A percentile compares a stretch with the other conserved stretches of the same genome.
phyloP scores from a whole-genome alignment of 352 stramenopile species.

The Elongisporangium undulatum region DNA sequence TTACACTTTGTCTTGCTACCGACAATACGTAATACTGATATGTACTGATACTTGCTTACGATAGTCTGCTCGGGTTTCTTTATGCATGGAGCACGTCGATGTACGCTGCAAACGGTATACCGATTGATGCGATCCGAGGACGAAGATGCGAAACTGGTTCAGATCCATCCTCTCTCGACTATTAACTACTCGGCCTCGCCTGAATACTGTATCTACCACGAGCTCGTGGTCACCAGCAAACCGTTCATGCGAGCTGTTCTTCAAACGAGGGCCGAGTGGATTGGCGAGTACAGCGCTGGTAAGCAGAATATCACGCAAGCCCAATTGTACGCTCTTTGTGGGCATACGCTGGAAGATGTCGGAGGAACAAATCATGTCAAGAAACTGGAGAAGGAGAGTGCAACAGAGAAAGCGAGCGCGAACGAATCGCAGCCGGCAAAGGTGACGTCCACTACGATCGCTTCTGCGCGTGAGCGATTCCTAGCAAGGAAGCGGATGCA shows the following conservation, averaged over 20 bases:
- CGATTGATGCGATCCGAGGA: constrained; percentile 17
- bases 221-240: constrained; percentile 70
- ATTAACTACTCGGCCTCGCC: constrained; percentile 43
- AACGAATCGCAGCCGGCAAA: constrained; percentile 3
- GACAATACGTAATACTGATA: neutral
- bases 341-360: constrained; percentile 14
- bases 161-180: constrained; percentile 63
- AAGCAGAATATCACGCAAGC: constrained; percentile 21
- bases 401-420: neutral
- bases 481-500: constrained; percentile 27
- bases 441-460: constrained; percentile 25
- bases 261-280: constrained; percentile 44
- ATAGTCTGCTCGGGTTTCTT: constrained; percentile 65
- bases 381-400: constrained; percentile 1
- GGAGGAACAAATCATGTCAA: neutral
- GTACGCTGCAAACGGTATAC: constrained; percentile 63
- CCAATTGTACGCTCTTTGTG: constrained; percentile 51
- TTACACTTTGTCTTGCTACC: neutral
- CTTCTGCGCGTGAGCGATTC: constrained; percentile 38
- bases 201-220: constrained; percentile 59
- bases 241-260: constrained; percentile 62
- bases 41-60: neutral
- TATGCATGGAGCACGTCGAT: constrained; percentile 51
- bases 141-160: constrained; percentile 38
- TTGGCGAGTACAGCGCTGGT: constrained; percentile 31